Evolutionary conservation across 106 monocot genomes (phyloP).

Genomic region (Dendrobium catenatum): DNA sequence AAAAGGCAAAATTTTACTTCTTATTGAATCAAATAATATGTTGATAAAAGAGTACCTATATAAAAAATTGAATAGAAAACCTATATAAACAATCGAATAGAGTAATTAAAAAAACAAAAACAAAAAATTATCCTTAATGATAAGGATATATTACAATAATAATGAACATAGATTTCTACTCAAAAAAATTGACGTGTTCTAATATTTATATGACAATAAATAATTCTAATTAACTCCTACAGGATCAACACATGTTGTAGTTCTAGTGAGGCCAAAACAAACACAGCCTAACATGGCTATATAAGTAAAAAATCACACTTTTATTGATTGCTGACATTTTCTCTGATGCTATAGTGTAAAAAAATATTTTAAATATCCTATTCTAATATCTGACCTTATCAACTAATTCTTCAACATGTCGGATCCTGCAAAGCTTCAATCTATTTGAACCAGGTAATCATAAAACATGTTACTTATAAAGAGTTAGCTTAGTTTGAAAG

Average conservation of each 20-base stretch:
- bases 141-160: too few species aligned
- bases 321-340: background rate
- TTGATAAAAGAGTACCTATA: too few species aligned
- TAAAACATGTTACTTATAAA: background rate
- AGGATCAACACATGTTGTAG: background rate
- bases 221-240: too few species aligned
- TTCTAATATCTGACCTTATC: background rate
- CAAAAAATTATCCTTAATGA: too few species aligned
- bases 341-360: background rate
- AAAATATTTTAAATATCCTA: background rate
- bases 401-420: background rate
- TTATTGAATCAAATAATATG: too few species aligned
- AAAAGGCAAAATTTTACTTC: too few species aligned
- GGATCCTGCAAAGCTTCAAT: background rate
- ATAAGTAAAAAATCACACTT: background rate
- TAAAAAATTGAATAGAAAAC: too few species aligned
- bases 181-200: too few species aligned
- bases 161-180: too few species aligned
- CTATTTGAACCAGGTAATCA: background rate
- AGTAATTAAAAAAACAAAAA: too few species aligned
- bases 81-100: too few species aligned
- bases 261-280: background rate
- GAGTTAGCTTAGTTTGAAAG: background rate
- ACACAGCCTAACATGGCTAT: background rate
- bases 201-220: too few species aligned